Evolutionary conservation across 352 stramenopile species (phyloP), one percentile per base, ranked within the genome.

Genomic region (Aphanomyces euteiches): DNA sequence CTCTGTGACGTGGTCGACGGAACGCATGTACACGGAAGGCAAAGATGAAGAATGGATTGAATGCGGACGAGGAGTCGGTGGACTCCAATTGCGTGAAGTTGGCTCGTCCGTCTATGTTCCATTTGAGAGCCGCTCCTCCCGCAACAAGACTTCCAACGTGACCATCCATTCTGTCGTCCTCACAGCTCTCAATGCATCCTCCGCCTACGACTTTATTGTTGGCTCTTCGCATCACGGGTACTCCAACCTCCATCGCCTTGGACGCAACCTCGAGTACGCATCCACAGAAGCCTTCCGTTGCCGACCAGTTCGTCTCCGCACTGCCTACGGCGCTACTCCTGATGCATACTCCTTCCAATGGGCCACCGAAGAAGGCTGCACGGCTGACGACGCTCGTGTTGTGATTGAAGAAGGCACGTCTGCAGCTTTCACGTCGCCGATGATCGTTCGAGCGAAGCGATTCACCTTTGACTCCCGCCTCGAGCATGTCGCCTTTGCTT

Each of bases 301-400:
- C 40, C 80, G 80, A 39, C 84, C 85, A 3, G 90, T 92, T 74
- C 88, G 92, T 65, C 80, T 96, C 10, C 88, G 93, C 77, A 92
- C 84, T 2, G 84, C 88, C 6, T 93, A 89, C 54, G 85, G 87
- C 15, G 67, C 73, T 28, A 78, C 74, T 6, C 78, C 85, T 0
- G 78, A 76, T 7, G 89, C 84, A 60, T 82, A 92, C 53, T 77
- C 80, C 0, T 79, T 96, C 28, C 85, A 96, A 65, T 95, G 87
- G 87, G 86, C 83, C 72, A 92, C 84, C 13, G 82, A 83, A 21
- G 78, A 84, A 70, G 80, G 73, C 34, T 92, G 86, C 61, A 75
- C 66, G 7, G 56, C 74, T 45, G 80, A 78, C 38, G 28, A 76
- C 13, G 67, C 84, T 19, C 77, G 87, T 34, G 61, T 94, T 54